phyloP scores from a whole-genome alignment of 768 basidiomycete genomes.

The Trichaptum fuscoviolaceum region DNA sequence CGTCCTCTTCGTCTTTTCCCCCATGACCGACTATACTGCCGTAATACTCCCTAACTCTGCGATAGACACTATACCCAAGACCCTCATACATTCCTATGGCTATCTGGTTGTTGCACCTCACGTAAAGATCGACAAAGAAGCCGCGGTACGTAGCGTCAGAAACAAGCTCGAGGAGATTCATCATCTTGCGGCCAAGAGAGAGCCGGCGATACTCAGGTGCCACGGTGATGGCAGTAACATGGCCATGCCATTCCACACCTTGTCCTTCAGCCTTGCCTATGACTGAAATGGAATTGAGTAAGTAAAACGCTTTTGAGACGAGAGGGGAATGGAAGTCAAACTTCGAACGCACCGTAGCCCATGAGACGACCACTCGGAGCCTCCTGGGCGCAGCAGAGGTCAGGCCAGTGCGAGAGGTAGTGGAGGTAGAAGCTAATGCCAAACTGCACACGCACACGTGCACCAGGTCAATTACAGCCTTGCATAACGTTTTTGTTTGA shows the following conservation, averaged over 20 bases:
- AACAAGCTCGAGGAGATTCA: constrained; percentile 78
- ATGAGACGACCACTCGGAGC: constrained; percentile 80
- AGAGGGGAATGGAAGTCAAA: constrained; percentile 2
- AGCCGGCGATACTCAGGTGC: constrained; percentile 91
- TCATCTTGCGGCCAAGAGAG: constrained; percentile 81
- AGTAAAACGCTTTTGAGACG: neutral
- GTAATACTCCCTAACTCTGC: constrained; percentile 88
- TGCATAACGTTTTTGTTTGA: neutral
- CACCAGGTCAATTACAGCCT: neutral
- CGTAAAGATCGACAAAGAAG: constrained; percentile 94
- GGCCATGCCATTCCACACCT: constrained; percentile 80
- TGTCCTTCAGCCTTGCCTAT: constrained; percentile 89
- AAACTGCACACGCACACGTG: constrained; percentile 48
- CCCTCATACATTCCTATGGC: constrained; percentile 92
- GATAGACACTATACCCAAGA: constrained; percentile 89
- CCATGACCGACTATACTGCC: constrained; percentile 68
- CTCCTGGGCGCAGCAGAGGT: constrained; percentile 80
- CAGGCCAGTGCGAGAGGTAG: constrained; percentile 90
- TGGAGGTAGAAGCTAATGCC: constrained; percentile 82
- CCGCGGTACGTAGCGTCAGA: constrained; percentile 77
- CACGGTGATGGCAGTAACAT: constrained; percentile 92
- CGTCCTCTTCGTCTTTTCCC: constrained; percentile 83
- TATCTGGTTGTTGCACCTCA: constrained; percentile 78
- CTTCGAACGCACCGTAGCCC: constrained; percentile 73
- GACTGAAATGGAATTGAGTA: constrained; percentile 43